Evolutionary conservation across 2,329 filamentous ascomycete genomes (phyloP).

Genomic region (Phaeosphaeriaceae sp.): DNA sequence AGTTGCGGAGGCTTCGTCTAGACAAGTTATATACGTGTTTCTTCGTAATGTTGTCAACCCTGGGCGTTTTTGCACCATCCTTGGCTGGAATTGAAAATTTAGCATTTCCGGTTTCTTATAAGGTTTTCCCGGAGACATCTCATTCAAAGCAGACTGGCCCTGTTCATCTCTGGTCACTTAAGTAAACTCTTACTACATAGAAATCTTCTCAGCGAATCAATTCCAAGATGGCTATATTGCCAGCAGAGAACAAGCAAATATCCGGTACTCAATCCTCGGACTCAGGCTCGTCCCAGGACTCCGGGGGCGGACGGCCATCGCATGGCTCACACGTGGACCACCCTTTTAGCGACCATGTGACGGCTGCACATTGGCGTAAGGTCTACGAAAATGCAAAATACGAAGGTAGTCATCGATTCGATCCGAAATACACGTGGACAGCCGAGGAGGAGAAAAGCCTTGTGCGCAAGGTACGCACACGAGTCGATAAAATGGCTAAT

Average conservation of each 20-base stretch:
- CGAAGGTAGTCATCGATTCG: conserved; percentile 55
- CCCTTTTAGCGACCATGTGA: conserved; percentile 30
- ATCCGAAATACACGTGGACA: conserved; percentile 55
- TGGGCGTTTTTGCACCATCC: conserved; percentile 26
- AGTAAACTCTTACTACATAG: conserved; percentile 15
- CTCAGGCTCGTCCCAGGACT: conserved; percentile 20
- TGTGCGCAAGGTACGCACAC: conserved; percentile 51
- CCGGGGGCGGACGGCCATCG: conserved; percentile 7
- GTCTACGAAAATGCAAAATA: conserved; percentile 40
- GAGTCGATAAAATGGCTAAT: neutral
- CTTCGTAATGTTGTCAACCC: conserved; percentile 25
- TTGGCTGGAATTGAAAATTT: conserved; percentile 6
- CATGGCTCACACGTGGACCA: conserved; percentile 27
- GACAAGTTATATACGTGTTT: conserved; percentile 7
- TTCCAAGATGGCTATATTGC: conserved; percentile 19
- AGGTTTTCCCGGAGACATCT: conserved; percentile 16
- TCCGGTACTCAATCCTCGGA: conserved; percentile 18
- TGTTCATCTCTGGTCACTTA: conserved; percentile 6
- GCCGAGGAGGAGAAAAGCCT: conserved; percentile 55
- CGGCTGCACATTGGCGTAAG: conserved; percentile 31
- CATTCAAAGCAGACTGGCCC: conserved; percentile 7
- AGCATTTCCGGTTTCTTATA: conserved; percentile 20
- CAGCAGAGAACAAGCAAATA: conserved; percentile 21
- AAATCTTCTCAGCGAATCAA: neutral
- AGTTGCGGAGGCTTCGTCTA: conserved; percentile 10